Evolutionary conservation across 179 eudicot genomes (phyloP).

Genomic region (Silene coronaria): DNA sequence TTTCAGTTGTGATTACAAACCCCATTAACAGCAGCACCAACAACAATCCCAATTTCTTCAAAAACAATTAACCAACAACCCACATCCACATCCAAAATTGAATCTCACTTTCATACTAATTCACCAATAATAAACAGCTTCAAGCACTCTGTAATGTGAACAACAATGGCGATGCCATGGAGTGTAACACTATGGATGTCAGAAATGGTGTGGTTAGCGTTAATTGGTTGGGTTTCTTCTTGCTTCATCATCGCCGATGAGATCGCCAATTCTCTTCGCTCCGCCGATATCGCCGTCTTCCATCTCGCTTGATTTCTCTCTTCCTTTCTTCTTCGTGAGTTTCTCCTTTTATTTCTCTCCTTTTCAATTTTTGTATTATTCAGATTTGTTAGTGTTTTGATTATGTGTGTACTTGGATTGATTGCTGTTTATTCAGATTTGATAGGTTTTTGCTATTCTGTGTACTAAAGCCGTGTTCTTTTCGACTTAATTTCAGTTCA

Average conservation of each 20-base stretch:
- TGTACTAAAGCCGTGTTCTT: too few relatives aligned
- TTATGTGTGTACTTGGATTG: too few relatives aligned
- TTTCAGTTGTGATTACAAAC: too few relatives aligned
- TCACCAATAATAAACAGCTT: background rate
- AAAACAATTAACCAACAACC: background rate
- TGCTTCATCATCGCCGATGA: slow-evolving; percentile 75
- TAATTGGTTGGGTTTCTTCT: slow-evolving; percentile 64
- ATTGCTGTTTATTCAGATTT: too few relatives aligned
- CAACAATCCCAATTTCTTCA: too few relatives aligned
- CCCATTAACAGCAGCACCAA: too few relatives aligned
- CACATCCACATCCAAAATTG: background rate
- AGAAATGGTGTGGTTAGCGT: slow-evolving; percentile 58
- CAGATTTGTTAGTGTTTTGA: too few relatives aligned
- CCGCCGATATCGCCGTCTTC: slow-evolving; percentile 61
- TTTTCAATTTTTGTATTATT: background rate
- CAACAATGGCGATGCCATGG: slow-evolving; percentile 68
- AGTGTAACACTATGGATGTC: slow-evolving; percentile 53
- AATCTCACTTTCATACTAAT: background rate
- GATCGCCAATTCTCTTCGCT: slow-evolving; percentile 57
- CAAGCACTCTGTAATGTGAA: background rate
- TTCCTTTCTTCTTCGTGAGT: background rate
- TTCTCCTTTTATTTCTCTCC: background rate
- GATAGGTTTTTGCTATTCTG: too few relatives aligned
- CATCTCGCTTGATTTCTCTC: slow-evolving; percentile 44
- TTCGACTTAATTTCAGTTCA: background rate